These are phyloP conservation scores for Cryptococcus sp. DNA, from an alignment of 1,284 basidiomycete species.

Conservation along the genomic window DNA sequence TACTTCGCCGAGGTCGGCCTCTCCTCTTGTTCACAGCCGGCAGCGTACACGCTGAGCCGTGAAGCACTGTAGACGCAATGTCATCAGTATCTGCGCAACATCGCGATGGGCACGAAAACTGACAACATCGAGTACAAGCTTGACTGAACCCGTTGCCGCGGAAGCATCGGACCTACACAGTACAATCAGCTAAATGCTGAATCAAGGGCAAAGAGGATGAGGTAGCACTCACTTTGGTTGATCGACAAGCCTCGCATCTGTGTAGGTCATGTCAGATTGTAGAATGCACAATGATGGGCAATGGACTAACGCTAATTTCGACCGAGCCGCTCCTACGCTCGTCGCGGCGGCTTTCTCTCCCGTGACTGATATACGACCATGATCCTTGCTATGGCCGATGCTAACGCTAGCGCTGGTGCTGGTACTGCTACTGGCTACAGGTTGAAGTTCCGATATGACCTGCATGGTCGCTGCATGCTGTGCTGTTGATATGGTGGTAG, in stretches of 20 bases:
- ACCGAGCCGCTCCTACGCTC: too few relatives aligned
- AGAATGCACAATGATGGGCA: too few relatives aligned
- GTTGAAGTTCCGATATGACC: too few relatives aligned
- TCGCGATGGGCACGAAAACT: conserved; percentile 2
- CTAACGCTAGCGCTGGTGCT: too few relatives aligned
- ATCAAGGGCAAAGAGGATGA: neutral
- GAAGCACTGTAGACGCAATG: conserved; percentile 14
- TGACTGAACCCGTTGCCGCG: conserved; percentile 18
- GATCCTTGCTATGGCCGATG: too few relatives aligned
- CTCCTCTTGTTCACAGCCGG: conserved; percentile 30
- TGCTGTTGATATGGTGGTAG: too few relatives aligned
- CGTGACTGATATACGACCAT: too few relatives aligned
- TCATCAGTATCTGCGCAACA: neutral
- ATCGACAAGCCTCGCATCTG: conserved; percentile 34
- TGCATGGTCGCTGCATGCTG: too few relatives aligned
- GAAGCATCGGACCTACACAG: conserved; percentile 28
- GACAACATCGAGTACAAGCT: conserved; percentile 29
- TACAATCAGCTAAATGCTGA: too few relatives aligned
- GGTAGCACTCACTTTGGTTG: conserved; percentile 24
- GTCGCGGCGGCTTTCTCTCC: too few relatives aligned
- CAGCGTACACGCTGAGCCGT: conserved; percentile 24
- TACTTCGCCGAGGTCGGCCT: conserved; percentile 24
- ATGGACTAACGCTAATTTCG: too few relatives aligned
- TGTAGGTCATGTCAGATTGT: neutral
- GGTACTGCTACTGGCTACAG: too few relatives aligned